Conservation (phyloP, 1,284 basidiomycete species). For the Trichosporon coremiiforme region DNA sequence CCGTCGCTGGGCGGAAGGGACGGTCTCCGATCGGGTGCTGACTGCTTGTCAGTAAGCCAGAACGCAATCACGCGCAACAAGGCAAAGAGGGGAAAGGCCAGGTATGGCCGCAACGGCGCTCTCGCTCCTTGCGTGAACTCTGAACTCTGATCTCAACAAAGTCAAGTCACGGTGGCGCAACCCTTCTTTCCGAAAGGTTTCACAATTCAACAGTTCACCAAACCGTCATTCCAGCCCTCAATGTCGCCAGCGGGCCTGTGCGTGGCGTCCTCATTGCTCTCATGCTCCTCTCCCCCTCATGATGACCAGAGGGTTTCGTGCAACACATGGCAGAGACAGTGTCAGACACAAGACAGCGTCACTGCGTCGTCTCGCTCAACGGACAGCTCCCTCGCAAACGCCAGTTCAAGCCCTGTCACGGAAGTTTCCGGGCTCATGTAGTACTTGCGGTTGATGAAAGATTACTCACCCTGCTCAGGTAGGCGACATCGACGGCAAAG, state of each 20-base stretch:
- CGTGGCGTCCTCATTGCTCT: background rate
- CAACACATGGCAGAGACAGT: background rate
- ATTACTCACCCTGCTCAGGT: background rate
- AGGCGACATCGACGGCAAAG: slow-evolving; percentile 1
- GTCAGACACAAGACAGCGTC: background rate
- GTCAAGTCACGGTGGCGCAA: background rate
- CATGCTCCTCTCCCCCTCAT: background rate
- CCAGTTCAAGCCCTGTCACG: background rate
- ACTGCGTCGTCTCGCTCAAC: too few species aligned
- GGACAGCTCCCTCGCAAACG: background rate
- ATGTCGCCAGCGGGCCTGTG: background rate
- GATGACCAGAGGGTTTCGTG: background rate
- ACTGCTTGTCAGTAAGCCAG: background rate
- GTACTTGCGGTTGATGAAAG: background rate
- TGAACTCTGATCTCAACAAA: background rate
- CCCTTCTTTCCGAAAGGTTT: background rate
- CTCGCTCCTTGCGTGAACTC: too few species aligned
- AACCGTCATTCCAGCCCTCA: background rate
- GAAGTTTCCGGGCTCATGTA: background rate
- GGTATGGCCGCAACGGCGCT: too few species aligned
- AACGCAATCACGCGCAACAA: too few species aligned
- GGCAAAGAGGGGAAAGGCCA: too few species aligned
- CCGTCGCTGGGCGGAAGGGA: background rate
- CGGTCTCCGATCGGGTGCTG: background rate
- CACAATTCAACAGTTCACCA: background rate